Base-by-base conservation (phyloP, 2,329 filamentous ascomycete species). In the Ophiostoma sp. region DNA sequence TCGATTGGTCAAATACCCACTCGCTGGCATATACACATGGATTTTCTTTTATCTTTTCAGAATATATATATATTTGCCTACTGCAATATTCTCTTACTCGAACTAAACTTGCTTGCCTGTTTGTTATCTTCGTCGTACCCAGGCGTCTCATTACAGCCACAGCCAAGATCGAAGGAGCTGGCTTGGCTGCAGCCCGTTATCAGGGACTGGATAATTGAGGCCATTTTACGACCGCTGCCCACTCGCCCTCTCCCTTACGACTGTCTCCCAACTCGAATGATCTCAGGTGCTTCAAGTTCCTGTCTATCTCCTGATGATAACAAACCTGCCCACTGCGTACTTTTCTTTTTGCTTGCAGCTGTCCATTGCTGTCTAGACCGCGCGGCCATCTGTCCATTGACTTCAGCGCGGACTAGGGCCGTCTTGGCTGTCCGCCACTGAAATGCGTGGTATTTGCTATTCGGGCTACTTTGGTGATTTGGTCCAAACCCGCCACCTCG, bases 1-100 rank as follows among this genome's bases (percentile, higher is more conserved):
- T 72, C 70, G 70, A 72, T 33, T 72, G 70, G 57, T 72, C n/a
- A 45, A 72, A 72, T 75, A 74, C 70, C 70, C 70, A 61, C 70
- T 72, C 66, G 64, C 57, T 74, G 8, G 73, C 73, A 74, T 63
- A 66, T 50, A 45, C 31, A 42, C 7, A 28, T 69, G 22, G 11
- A 63, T 63, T 70, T 72, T 39, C 36, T 52, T n/a, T 72, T 61
- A 69, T 12, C 50, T 36, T 28, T 45, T 66, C 42, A 28, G 64
- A 39, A 42, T 52, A 50, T 50, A 45, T 9, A 15, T n/a, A 22
- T 59, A 1, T 71, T 59, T 25, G 33, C 25, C 25, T 28, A 17
- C 55, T 17, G 15, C 55, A 2, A 22, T 2, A 22, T 19, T 33
- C 3, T 15, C 28, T 33, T 28, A 33, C 4, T 48, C 15, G 42